Evolutionary conservation across 352 stramenopile genomes (phyloP).

Genomic region (Globisporangium orthogonon): DNA sequence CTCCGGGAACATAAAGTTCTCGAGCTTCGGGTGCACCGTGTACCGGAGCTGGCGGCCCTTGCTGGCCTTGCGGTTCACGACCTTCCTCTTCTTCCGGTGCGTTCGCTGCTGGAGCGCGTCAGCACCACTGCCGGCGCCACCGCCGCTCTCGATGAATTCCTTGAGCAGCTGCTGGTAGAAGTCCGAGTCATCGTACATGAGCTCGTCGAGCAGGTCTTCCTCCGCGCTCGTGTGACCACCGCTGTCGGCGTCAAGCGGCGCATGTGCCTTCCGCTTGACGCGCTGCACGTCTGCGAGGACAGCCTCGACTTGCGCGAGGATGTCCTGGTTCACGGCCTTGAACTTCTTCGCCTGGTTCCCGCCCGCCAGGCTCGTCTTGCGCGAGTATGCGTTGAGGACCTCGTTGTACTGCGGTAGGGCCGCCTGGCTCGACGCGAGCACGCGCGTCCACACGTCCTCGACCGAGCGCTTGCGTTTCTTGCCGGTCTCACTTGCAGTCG

Average conservation of each 20-base stretch:
- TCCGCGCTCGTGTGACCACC: slow-evolving; percentile 27
- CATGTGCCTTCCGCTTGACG: slow-evolving; percentile 81
- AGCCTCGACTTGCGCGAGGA: slow-evolving; percentile 78
- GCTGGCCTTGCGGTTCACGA: slow-evolving; percentile 85
- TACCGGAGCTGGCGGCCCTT: slow-evolving; percentile 82
- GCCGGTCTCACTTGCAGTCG: slow-evolving; percentile 6
- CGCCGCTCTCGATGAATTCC: slow-evolving; percentile 82
- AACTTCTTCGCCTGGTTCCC: slow-evolving; percentile 80
- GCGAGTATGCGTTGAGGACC: slow-evolving; percentile 75
- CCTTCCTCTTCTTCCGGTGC: slow-evolving; percentile 82
- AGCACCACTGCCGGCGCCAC: slow-evolving; percentile 22
- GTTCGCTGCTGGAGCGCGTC: slow-evolving; percentile 47
- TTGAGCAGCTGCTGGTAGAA: slow-evolving; percentile 70
- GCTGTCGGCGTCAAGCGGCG: slow-evolving; percentile 33
- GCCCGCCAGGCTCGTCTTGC: slow-evolving; percentile 61
- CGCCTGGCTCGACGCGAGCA: slow-evolving; percentile 30
- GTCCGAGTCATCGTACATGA: slow-evolving; percentile 82
- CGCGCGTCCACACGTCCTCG: slow-evolving; percentile 50
- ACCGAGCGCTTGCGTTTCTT: slow-evolving; percentile 67
- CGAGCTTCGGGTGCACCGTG: slow-evolving; percentile 81
- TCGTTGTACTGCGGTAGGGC: slow-evolving; percentile 74
- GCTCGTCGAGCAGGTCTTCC: slow-evolving; percentile 62
- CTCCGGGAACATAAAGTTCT: slow-evolving; percentile 89
- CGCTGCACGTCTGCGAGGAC: slow-evolving; percentile 77
- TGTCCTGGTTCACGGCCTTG: slow-evolving; percentile 85